Evolutionary conservation across 1,284 basidiomycete species (phyloP).

Genomic region (Dichomitus squalens): DNA sequence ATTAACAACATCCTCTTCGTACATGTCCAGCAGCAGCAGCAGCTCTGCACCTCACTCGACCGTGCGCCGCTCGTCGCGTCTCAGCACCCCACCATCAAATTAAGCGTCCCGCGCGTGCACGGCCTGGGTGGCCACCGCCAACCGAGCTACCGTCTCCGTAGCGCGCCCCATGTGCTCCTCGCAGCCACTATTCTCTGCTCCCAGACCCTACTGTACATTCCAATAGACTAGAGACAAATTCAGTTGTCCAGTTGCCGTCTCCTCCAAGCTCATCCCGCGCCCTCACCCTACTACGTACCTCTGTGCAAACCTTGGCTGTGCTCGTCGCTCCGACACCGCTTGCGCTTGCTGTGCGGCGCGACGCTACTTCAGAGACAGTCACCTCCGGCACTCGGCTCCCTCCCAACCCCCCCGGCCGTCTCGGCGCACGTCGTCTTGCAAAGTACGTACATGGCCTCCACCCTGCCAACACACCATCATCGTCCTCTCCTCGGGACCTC

Average conservation of each 20-base stretch:
- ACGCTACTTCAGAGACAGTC: background rate
- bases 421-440: background rate
- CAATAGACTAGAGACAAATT: too few relatives aligned
- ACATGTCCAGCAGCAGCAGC: too few relatives aligned
- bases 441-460: background rate
- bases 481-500: background rate
- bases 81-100: too few relatives aligned
- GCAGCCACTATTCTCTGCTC: too few relatives aligned
- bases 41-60: too few relatives aligned
- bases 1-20: too few relatives aligned
- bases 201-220: too few relatives aligned
- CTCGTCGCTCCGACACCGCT: background rate
- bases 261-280: background rate
- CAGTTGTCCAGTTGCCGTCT: too few relatives aligned
- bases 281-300: too few relatives aligned
- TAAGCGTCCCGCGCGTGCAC: too few relatives aligned
- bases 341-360: background rate
- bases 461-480: background rate
- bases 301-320: background rate
- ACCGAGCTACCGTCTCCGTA: slow-evolving; percentile 16
- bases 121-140: background rate
- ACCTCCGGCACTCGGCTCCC: background rate
- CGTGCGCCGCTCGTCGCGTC: too few relatives aligned
- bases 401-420: background rate
- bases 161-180: slow-evolving; percentile 17